phyloP scores from a whole-genome alignment of 495 filamentous ascomycete species.

The Hyaloscypha variabilis region DNA sequence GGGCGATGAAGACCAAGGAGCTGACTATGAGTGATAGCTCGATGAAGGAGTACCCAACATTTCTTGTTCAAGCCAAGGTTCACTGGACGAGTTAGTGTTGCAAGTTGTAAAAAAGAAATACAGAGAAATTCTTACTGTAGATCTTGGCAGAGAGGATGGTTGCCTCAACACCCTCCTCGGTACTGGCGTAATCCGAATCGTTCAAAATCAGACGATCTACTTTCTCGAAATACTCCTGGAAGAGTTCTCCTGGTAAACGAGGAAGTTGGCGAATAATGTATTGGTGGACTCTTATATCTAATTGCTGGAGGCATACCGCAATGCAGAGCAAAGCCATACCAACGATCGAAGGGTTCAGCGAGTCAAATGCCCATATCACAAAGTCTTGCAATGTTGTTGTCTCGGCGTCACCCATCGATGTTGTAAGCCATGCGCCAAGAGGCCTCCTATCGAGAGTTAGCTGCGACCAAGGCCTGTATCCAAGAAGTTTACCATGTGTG shows the following conservation, averaged over 20 bases:
- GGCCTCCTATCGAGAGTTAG: slow-evolving; percentile 5
- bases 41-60: slow-evolving; percentile 15
- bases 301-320: slow-evolving; percentile 15
- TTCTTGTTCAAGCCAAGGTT: slow-evolving; percentile 18
- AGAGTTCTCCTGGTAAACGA: slow-evolving; percentile 6
- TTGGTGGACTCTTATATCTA: slow-evolving; percentile 15
- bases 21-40: slow-evolving; percentile 14
- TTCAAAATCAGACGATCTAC: slow-evolving; percentile 6
- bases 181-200: slow-evolving; percentile 12
- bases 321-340: slow-evolving; percentile 13
- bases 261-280: slow-evolving; percentile 18
- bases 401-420: slow-evolving; percentile 5
- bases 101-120: no score
- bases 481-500: slow-evolving; percentile 12
- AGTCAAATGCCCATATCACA: slow-evolving; percentile 6
- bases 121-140: background rate
- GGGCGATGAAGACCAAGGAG: slow-evolving; percentile 19
- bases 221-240: slow-evolving; percentile 15
- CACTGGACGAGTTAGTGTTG: background rate
- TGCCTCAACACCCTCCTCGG: slow-evolving; percentile 11
- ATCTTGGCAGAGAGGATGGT: slow-evolving; percentile 4
- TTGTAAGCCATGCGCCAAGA: slow-evolving; percentile 4
- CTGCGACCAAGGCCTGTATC: background rate
- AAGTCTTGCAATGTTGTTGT: slow-evolving; percentile 12
- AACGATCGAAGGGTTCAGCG: slow-evolving; percentile 5